Conservation (phyloP, 305 asterid species). For the Fraxinus paxiana region DNA sequence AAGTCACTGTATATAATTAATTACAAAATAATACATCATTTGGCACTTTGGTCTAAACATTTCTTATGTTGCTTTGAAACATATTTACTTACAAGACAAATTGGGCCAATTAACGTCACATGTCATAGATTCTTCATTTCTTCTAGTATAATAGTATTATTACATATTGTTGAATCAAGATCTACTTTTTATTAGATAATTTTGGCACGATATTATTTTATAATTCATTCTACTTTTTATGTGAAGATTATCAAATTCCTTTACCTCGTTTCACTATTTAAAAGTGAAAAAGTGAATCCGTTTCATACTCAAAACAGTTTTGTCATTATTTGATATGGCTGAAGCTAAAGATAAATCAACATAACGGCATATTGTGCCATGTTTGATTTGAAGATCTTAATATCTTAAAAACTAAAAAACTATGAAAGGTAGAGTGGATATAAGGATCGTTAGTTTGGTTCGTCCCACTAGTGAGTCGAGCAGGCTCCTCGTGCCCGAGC, state of each 20-base stretch:
- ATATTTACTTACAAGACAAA: neutral
- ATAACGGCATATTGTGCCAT: neutral
- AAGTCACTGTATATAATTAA: neutral
- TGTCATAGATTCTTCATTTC: slow-evolving; percentile 18
- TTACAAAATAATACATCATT: neutral
- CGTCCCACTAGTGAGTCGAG: too few relatives aligned
- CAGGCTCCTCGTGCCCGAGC: too few relatives aligned
- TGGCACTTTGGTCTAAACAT: neutral
- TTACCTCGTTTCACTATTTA: neutral
- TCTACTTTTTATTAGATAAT: neutral
- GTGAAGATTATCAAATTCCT: neutral
- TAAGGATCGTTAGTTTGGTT: too few relatives aligned
- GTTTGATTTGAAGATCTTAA: neutral
- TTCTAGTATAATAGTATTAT: neutral
- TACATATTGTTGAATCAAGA: neutral
- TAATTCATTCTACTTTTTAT: neutral
- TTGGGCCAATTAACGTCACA: slow-evolving; percentile 22
- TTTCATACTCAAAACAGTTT: neutral
- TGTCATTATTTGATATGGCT: neutral
- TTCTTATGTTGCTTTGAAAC: neutral
- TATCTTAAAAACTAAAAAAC: too few relatives aligned
- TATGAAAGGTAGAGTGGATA: too few relatives aligned
- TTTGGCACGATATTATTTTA: neutral
- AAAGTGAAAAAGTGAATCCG: neutral
- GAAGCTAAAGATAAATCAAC: neutral